Conservation (phyloP, 208 protist species). For the Leishmania guyanensis region DNA sequence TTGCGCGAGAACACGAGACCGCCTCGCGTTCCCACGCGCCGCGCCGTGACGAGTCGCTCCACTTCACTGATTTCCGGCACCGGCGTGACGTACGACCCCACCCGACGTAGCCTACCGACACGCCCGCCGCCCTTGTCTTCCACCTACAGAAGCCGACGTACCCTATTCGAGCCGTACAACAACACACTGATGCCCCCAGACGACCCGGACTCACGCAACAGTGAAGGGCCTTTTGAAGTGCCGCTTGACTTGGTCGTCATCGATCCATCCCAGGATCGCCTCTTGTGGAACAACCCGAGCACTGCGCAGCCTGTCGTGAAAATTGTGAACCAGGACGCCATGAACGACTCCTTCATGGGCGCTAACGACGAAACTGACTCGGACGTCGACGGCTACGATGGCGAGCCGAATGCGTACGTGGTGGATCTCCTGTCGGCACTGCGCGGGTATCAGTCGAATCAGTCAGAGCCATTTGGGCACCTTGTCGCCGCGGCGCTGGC, state of each 20-base stretch:
- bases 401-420: constrained; percentile 44
- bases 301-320: constrained; percentile 5
- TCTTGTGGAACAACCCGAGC: constrained; percentile 10
- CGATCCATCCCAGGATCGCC: constrained; percentile 7
- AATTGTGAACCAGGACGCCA: background rate
- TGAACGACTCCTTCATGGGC: constrained; percentile 25
- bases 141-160: background rate
- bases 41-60: background rate
- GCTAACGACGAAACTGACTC: constrained; percentile 31
- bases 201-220: background rate
- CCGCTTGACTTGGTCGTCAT: constrained; percentile 33
- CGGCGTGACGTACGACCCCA: constrained; percentile 4
- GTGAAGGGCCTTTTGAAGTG: background rate
- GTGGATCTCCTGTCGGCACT: constrained; percentile 74
- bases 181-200: background rate
- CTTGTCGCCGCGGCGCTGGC: constrained; percentile 80
- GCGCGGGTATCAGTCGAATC: constrained; percentile 61
- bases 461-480: constrained; percentile 73
- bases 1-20: background rate
- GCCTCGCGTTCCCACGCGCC: background rate
- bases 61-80: constrained; percentile 12
- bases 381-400: constrained; percentile 28
- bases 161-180: constrained; percentile 20
- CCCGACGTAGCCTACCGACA: background rate
- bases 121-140: background rate